Evolutionary conservation across 257 asterid species (phyloP), one percentile per base, ranked within the genome.

Genomic region (Penstemon davidsonii): DNA sequence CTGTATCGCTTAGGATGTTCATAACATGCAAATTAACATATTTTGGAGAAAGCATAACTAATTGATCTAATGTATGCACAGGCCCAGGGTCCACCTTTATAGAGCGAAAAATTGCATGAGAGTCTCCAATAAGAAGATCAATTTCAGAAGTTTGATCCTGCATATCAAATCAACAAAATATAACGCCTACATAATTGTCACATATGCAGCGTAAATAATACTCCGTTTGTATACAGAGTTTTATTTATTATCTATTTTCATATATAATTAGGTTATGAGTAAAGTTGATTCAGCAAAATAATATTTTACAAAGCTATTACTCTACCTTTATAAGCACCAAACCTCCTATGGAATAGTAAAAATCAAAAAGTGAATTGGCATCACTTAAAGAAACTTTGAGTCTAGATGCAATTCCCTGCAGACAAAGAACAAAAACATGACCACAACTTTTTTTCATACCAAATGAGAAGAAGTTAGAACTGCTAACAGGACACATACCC

Each of bases 341-440:
- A 75, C 99, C 82, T 82, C 96, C 86, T 5, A 88, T 60, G 3
- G 95, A 75, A 64, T 89, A 74, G 81, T 94, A 81, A 81, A 83
- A 88, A 66, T 89, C 99, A 68, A 76, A 81, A 72, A 94, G 95
- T 15, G 88, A 73, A 77, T 69, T 83, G 57, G 96, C 93, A 47
- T 49, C 75, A 36, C 72, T 73, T 41, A 88, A 70, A 72, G 84
- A 83, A 69, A 82, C 85, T 73, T 83, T 76, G 49, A 87, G 87
- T 75, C 84, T 88, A 46, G 88, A 81, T 55, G 75, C 91, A 73
- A 84, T 75, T 62, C 82, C 90, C 99, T 88, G 78, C 42, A 13
- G 68, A 60, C 73, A 69, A n/a, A 43, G 52, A 62, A 55, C 33
- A 63, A 25, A 60, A 61, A 33, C 0, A 55, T 39, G 50, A 67